A percentile compares a stretch with the other conserved stretches of the same genome.
These are phyloP conservation scores for Colletotrichum salicis DNA, from an alignment of 2,329 filamentous ascomycete species.

Conservation along the genomic window DNA sequence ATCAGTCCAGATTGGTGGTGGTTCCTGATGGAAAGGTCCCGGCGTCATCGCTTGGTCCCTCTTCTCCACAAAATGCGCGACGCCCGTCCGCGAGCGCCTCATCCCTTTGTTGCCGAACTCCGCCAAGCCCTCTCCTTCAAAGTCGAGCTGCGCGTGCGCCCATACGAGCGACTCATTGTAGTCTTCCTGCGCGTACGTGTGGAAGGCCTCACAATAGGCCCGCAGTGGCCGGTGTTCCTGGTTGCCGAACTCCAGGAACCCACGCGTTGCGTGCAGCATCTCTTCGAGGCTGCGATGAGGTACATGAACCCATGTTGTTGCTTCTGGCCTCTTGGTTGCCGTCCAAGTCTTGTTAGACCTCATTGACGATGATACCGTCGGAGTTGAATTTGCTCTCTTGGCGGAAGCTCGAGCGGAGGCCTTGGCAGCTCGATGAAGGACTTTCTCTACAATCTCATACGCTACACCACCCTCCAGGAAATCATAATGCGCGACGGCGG, in stretches of 20 bases:
- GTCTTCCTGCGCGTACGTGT: constrained; percentile 1
- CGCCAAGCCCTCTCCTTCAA: constrained; percentile 4
- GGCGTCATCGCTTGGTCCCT: constrained; percentile 26
- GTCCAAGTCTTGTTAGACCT: background rate
- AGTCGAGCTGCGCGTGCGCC: constrained; percentile 10
- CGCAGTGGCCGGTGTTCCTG: background rate
- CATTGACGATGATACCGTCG: background rate
- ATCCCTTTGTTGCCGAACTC: constrained; percentile 13
- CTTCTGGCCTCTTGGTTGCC: background rate
- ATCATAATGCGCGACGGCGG: constrained; percentile 17
- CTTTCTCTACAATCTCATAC: background rate
- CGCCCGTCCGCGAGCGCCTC: constrained; percentile 29
- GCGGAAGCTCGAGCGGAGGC: background rate
- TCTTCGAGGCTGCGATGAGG: constrained; percentile 23
- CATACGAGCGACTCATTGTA: constrained; percentile 6
- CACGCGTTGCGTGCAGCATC: constrained; percentile 14
- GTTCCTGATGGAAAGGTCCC: constrained; percentile 9
- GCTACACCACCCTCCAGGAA: background rate
- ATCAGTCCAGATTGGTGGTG: background rate
- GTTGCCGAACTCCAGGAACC: background rate
- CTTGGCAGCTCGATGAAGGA: background rate
- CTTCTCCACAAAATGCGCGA: constrained; percentile 16
- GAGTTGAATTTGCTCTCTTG: background rate
- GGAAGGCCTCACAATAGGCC: constrained; percentile 9
- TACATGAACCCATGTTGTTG: background rate